Percentiles rank a stretch among this genome's conserved stretches.
phyloP scores from a whole-genome alignment of 768 basidiomycete genomes.

The Agaricus blazei region DNA sequence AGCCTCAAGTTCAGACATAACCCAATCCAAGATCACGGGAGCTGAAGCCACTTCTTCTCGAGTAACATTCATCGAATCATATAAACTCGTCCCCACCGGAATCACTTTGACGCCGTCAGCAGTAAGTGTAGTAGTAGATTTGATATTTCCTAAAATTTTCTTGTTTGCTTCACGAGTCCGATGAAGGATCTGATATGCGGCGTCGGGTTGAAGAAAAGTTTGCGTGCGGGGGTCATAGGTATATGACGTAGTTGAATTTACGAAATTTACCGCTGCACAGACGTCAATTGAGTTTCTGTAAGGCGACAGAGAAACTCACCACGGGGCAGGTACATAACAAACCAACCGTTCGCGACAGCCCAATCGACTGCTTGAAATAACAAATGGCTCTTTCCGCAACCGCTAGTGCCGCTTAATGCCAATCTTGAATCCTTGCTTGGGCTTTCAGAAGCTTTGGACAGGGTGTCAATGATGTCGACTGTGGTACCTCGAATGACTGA shows the following conservation, averaged over 20 bases:
- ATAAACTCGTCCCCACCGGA: conserved; percentile 43
- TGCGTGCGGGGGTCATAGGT: conserved; percentile 70
- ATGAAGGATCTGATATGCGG: conserved; percentile 58
- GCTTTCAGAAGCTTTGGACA: conserved; percentile 43
- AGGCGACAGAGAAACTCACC: conserved; percentile 34
- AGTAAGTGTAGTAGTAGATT: conserved; percentile 32
- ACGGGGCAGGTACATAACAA: conserved; percentile 82
- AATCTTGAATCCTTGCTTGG: conserved; percentile 51
- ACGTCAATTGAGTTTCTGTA: not conserved
- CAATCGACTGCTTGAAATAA: conserved; percentile 76
- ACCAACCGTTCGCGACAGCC: conserved; percentile 60
- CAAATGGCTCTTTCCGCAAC: conserved; percentile 78
- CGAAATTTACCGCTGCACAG: conserved; percentile 36
- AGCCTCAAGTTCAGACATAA: conserved; percentile 56
- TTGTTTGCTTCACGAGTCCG: conserved; percentile 59
- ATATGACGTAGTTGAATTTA: conserved; percentile 72
- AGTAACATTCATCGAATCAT: conserved; percentile 54
- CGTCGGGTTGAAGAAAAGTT: conserved; percentile 70
- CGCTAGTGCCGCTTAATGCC: conserved; percentile 71
- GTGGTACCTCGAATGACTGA: conserved; percentile 72
- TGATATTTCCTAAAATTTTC: conserved; percentile 34
- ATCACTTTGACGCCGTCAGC: conserved; percentile 50
- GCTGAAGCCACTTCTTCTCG: conserved; percentile 40
- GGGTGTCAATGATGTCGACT: conserved; percentile 41
- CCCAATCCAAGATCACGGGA: conserved; percentile 48